These are phyloP conservation scores for Coemansia sp. DNA, from an alignment of 192 early-diverging fungal genomes.

Conservation along the genomic window DNA sequence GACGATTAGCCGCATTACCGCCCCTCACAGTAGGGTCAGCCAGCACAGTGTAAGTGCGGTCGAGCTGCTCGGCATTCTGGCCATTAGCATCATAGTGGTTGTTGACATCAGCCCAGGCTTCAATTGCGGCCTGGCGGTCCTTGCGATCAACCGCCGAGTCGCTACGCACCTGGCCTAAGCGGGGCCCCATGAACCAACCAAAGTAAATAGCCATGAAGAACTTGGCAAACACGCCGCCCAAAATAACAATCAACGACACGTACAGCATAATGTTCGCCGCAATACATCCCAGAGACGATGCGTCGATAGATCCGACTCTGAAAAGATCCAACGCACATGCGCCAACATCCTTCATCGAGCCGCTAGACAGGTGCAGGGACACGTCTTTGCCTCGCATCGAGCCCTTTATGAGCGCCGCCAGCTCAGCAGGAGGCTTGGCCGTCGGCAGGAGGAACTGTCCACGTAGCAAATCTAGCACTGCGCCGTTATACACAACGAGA, in stretches of 20 bases:
- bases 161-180: conserved; percentile 71
- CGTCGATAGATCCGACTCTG: conserved; percentile 79
- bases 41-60: conserved; percentile 52
- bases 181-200: conserved; percentile 77
- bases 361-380: conserved; percentile 55
- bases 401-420: conserved; percentile 43
- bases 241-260: conserved; percentile 66
- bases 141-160: conserved; percentile 69
- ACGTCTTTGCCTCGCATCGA: conserved; percentile 55
- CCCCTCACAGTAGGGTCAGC: conserved; percentile 12
- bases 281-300: conserved; percentile 77
- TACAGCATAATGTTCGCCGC: conserved; percentile 60
- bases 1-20: conserved; percentile 24
- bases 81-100: conserved; percentile 42
- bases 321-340: conserved; percentile 77
- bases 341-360: conserved; percentile 55
- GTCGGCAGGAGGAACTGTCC: conserved; percentile 60
- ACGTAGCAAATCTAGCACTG: conserved; percentile 70
- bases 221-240: conserved; percentile 75
- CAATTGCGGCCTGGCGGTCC: conserved; percentile 68
- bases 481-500: conserved; percentile 73
- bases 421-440: conserved; percentile 32
- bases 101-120: conserved; percentile 74
- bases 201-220: conserved; percentile 55
- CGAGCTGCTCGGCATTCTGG: conserved; percentile 34